Base-by-base conservation (phyloP, 78 protist species). In the Dictyostelium purpureum region DNA sequence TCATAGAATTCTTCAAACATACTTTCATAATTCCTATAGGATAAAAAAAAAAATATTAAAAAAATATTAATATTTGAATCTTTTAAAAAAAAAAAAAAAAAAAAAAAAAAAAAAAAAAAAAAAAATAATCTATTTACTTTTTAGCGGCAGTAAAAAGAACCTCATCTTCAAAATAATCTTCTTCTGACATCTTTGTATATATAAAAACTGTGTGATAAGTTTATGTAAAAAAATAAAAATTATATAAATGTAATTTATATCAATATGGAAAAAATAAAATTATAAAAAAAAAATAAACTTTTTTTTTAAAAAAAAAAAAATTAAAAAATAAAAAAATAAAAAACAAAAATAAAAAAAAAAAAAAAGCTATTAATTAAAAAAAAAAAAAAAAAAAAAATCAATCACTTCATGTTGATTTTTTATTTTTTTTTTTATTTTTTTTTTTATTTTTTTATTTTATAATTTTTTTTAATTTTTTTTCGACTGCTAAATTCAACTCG, bases 91-190 rank as follows among this genome's bases (percentile, higher is more conserved):
- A 49, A 7, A 49, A 49, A 16, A 9, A 9, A 2, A 2, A 2
- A 4, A 49, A 49, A 7, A 49, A 49, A 16, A 9, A 9, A 9
- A 21, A 6, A 49, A 49, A 49, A 49, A 52, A 21, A 52, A 21
- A 21, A 52, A 52, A 21, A 49, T 49, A 16, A 16, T 1, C 2
- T 26, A 61, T 4, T 33, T 81, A 81, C 89, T 82, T 82, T 56
- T 70, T 82, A 10, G 90, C 90, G n/a, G 90, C 78, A 9, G 67
- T 59, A 57, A 82, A 82, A 7, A 82, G 38, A 24, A 82, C 57
- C 40, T 70, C 90, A 70, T 82, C 90, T 54, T 40, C 90, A 47
- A 70, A 67, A 42, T 12, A 19, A 43, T 66, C 47, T 6, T 51
- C 78, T 70, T 82, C 90, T 19, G 90, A 69, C 90, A 82, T 82